These are phyloP conservation scores for Tuber brumale DNA, from an alignment of 495 filamentous ascomycete genomes.

Conservation along the genomic window DNA sequence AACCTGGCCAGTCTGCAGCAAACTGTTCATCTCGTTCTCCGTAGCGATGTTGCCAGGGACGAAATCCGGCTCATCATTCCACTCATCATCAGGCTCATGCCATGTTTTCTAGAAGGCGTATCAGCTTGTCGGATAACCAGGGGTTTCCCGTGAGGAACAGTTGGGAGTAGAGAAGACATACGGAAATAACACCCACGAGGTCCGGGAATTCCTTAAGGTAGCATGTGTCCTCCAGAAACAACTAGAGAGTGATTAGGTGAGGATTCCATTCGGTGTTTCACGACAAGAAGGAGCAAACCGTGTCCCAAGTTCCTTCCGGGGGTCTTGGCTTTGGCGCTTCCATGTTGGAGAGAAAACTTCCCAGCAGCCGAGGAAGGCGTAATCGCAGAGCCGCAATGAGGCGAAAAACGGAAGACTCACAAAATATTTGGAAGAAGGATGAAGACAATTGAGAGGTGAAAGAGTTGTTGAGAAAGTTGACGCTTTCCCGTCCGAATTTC, in stretches of 20 bases:
- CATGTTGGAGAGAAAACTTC: not conserved
- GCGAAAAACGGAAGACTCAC: not conserved
- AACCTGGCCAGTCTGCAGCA: constrained; percentile 43
- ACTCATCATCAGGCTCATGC: constrained; percentile 40
- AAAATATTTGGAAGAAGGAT: not conserved
- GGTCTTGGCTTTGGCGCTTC: not conserved
- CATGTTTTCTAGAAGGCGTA: constrained; percentile 36
- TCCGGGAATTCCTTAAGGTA: constrained; percentile 19
- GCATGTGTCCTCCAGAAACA: constrained; percentile 41
- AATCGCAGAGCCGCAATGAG: not conserved
- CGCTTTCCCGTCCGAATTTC: not conserved
- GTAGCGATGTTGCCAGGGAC: constrained; percentile 36
- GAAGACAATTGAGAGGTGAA: not conserved
- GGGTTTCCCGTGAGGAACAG: constrained; percentile 18
- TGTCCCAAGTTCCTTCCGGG: not conserved
- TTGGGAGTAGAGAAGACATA: constrained; percentile 16
- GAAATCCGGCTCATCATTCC: constrained; percentile 36
- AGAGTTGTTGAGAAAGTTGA: not conserved
- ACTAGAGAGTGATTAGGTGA: constrained; percentile 12
- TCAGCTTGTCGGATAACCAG: constrained; percentile 1
- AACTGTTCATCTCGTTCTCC: constrained; percentile 33
- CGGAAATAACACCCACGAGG: constrained; percentile 35
- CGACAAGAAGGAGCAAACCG: not conserved
- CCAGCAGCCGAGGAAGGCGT: not conserved
- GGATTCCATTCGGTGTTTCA: not conserved